A percentile compares a stretch with the other conserved stretches of the same genome.
Evolutionary conservation across 2,329 filamentous ascomycete genomes (phyloP).

Genomic region (Hirsutella thompsonii): DNA sequence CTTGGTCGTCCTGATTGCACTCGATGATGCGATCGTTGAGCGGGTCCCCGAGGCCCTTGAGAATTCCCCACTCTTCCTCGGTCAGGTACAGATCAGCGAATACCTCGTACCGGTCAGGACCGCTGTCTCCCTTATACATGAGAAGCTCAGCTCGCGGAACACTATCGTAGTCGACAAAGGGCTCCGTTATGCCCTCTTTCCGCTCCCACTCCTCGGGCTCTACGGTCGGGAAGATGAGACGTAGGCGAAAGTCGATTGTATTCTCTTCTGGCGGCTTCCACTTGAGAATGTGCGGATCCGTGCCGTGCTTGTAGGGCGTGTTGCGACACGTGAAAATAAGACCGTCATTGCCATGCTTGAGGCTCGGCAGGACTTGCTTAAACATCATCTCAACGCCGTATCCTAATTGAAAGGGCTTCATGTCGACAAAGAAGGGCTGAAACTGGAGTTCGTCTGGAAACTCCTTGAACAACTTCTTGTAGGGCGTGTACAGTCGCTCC

Average conservation of each 20-base stretch:
- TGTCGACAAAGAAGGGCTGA: slow-evolving; percentile 69
- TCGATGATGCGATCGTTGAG: slow-evolving; percentile 85
- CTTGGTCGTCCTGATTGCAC: slow-evolving; percentile 65
- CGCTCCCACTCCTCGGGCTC: slow-evolving; percentile 56
- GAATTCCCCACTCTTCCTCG: slow-evolving; percentile 66
- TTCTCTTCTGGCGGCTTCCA: slow-evolving; percentile 97
- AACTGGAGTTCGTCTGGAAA: slow-evolving; percentile 57
- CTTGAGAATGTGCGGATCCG: slow-evolving; percentile 87
- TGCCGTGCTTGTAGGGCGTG: slow-evolving; percentile 77
- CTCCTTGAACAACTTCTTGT: slow-evolving; percentile 46
- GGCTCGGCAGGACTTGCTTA: slow-evolving; percentile 64
- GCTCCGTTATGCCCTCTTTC: slow-evolving; percentile 48
- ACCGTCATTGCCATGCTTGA: slow-evolving; percentile 90
- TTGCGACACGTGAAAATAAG: slow-evolving; percentile 94
- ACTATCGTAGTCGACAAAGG: slow-evolving; percentile 67
- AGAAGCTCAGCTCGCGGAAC: slow-evolving; percentile 62
- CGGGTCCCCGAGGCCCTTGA: slow-evolving; percentile 62
- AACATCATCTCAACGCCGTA: slow-evolving; percentile 94
- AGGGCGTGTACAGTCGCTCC: slow-evolving; percentile 61
- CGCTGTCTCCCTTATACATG: slow-evolving; percentile 49
- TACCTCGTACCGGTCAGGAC: slow-evolving; percentile 41
- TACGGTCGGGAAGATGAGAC: slow-evolving; percentile 61
- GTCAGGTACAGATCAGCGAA: slow-evolving; percentile 60
- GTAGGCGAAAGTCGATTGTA: slow-evolving; percentile 81
- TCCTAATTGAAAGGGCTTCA: slow-evolving; percentile 80